These are phyloP conservation scores for Candida ulmi DNA, from an alignment of 805 yeast genomes.

Conservation along the genomic window DNA sequence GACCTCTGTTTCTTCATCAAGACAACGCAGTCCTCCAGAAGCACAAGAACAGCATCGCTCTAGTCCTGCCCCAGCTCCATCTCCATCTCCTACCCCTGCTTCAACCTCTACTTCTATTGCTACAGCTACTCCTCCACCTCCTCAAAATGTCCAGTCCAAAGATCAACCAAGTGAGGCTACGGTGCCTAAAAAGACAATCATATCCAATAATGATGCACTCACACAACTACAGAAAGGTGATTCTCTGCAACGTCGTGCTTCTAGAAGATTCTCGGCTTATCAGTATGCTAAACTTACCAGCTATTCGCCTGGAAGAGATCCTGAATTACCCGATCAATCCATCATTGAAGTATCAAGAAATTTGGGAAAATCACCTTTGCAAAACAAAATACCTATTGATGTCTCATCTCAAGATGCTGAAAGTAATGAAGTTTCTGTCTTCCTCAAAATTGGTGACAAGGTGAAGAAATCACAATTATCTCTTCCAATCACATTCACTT, in stretches of 20 bases:
- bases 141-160: neutral
- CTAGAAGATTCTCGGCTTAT: slow-evolving; percentile 89
- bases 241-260: slow-evolving; percentile 85
- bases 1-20: too few species aligned
- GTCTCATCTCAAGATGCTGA: neutral
- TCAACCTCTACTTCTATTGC: neutral
- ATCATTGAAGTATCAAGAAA: slow-evolving; percentile 12
- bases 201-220: slow-evolving; percentile 48
- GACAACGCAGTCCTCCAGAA: neutral
- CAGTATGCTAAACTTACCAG: slow-evolving; percentile 76
- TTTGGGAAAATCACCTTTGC: slow-evolving; percentile 11
- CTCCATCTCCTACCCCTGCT: neutral
- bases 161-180: too few species aligned
- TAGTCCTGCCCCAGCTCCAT: neutral
- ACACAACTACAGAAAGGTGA: slow-evolving; percentile 77
- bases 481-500: slow-evolving; percentile 29
- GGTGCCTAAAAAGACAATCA: neutral
- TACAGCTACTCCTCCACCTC: too few species aligned
- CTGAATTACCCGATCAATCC: slow-evolving; percentile 22
- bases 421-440: slow-evolving; percentile 25
- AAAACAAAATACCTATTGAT: neutral
- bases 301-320: slow-evolving; percentile 28
- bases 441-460: slow-evolving; percentile 43
- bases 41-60: slow-evolving; percentile 1
- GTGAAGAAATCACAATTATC: slow-evolving; percentile 45